Percentiles rank a stretch among this genome's conserved stretches.
phyloP scores from a whole-genome alignment of 2,329 filamentous ascomycete genomes.

The Chrysoporthe puriensis region DNA sequence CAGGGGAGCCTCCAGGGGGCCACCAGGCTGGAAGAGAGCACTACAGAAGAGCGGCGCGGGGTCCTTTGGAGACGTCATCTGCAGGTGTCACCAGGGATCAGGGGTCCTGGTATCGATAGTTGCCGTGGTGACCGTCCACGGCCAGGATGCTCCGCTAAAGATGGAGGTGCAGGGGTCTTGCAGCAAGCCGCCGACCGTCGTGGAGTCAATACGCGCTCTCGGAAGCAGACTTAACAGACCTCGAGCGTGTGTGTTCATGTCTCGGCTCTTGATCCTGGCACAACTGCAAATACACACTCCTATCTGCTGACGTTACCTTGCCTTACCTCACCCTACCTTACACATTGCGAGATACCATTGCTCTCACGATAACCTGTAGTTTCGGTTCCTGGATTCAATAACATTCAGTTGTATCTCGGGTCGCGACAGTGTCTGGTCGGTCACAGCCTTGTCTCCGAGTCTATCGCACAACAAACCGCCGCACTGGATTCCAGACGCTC shows the following conservation, averaged over 20 bases:
- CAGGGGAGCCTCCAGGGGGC: slow-evolving; percentile 5
- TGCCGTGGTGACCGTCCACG: slow-evolving; percentile 4
- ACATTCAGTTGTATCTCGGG: not conserved
- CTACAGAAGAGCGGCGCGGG: slow-evolving; percentile 12
- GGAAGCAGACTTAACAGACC: not conserved
- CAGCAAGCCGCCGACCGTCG: slow-evolving; percentile 1
- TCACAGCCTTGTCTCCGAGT: not conserved
- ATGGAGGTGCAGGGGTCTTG: slow-evolving; percentile 6
- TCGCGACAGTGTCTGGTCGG: not conserved
- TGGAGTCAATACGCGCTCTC: slow-evolving; percentile 4
- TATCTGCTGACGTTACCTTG: not conserved
- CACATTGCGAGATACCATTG: not conserved
- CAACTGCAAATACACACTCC: not conserved
- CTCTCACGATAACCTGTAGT: not conserved
- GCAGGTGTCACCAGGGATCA: slow-evolving; percentile 22
- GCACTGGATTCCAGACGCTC: slow-evolving; percentile 27
- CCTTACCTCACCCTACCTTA: not conserved
- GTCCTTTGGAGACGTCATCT: slow-evolving; percentile 24
- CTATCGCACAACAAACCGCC: slow-evolving; percentile 8
- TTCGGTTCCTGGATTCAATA: not conserved
- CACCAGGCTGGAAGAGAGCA: slow-evolving; percentile 7
- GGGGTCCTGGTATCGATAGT: slow-evolving; percentile 24
- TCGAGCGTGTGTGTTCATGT: not conserved
- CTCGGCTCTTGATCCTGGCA: slow-evolving; percentile 8
- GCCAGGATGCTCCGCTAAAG: not conserved